Base-by-base conservation (phyloP, 1,284 basidiomycete genomes). In the Puccinia hordei region DNA sequence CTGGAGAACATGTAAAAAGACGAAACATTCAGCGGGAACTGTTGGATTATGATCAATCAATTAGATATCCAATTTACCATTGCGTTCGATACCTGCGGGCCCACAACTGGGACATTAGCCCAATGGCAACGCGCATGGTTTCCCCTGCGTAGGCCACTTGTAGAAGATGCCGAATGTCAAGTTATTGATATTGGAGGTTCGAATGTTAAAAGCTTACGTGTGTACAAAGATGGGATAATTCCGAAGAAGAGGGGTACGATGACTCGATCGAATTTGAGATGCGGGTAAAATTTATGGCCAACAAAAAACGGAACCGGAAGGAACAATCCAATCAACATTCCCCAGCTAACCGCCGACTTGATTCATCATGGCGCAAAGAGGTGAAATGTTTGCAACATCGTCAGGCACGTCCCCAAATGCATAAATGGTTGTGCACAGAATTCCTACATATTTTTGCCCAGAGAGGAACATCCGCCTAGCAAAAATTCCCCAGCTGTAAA, bases 401-500 rank as follows among this genome's bases (percentile, higher is more conserved):
- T 19, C 46, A 17, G 6, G 17, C 2, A 15, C 12, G 38, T 41
- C 38, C 12, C 38, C 38, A 4, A 41, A 41, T 5, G 46, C 15
- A 17, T 49, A 49, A 49, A 49, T 49, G 46, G 38, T 41, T 4
- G 4, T 49, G 46, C 46, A 12, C 2, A 13, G 12, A 5, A 38
- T 55, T 27, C 22, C 46, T 53, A 77, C 74, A 27, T 77, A 77
- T 46, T 61, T 59, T 68, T 77, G 61, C 19, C 53, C 27, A 35
- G 49, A 61, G 12, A 77, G 35, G 33, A 68, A 77, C 44, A 77
- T 33, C 19, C 53, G 22, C 12, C 30, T 66, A 15, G 74, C 46
- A 30, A 77, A 77, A 12, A 49, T 63, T 27, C 74, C 74, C 74
- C 74, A 77, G 27, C 74, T 77, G 46, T 41, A 71, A 19, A 55